Evolutionary conservation across 2,329 filamentous ascomycete species (phyloP), one percentile per base, ranked within the genome.

Genomic region (Cercospora berteroae): DNA sequence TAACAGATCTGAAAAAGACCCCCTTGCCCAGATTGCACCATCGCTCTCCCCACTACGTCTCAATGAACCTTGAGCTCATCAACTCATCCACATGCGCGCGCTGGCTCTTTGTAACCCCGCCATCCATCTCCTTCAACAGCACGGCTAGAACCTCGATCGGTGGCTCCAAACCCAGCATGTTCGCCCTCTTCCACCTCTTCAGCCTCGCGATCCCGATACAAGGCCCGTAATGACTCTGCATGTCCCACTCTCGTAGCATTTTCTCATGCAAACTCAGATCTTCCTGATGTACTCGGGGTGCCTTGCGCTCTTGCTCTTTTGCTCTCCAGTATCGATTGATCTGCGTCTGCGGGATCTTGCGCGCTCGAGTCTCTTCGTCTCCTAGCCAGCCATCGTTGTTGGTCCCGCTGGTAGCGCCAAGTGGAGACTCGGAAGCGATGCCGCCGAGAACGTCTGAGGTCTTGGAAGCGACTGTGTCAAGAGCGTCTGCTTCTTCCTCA

Each of bases 111-210:
- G 77, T 74, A 36, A 84, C 85, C 0, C 83, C 84, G 62, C 79
- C 85, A 5, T 85, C 81, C 75, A 90, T 87, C 75, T 93, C 89
- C 75, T 88, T 90, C 64, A 96, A 74, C 57, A 98, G 80, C 16
- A 98, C 91, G 0, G 93, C 92, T 5, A 98, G 84, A 3, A 97
- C 93, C 79, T 98, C 94, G 27, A 97, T 86, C 0, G 95, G 94
- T 1, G 95, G 95, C 33, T 90, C 86, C n/a, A 99, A 83, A 3
- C 90, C 89, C n/a, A 99, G 83, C 65, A 84, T 85, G 63, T 96
- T 86, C 4, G 95, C 95, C 56, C 95, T 88, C 77, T 91, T 87
- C 95, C 95, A 99, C 36, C 95, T 89, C 81, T 90, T 92, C 73
- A 90, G 82, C 58, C 95, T 88, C 42, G 88, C 81, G 62, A 94